Conservation (phyloP, 225 moss, liverwort and hornwort genomes). For the Sphagnum tenellum region DNA sequence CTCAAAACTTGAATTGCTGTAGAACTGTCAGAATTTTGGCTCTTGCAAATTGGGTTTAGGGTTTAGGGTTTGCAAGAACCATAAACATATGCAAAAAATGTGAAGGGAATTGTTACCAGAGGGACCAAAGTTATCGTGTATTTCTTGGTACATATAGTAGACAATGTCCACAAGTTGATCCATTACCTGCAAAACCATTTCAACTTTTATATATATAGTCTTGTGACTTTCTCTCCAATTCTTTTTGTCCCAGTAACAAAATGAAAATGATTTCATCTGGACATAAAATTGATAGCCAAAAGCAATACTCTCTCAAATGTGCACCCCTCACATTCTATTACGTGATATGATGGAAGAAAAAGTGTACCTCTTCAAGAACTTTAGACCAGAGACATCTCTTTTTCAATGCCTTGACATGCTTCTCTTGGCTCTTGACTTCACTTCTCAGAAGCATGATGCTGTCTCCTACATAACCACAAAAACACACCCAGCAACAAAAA, state of each 20-base stretch:
- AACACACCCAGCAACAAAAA: neutral
- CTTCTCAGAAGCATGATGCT: slow-evolving; percentile 47
- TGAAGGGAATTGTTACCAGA: slow-evolving; percentile 23
- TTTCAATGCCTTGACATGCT: slow-evolving; percentile 69
- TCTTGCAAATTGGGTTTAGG: no score
- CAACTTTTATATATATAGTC: no score
- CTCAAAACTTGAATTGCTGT: no score
- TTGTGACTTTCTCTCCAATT: no score
- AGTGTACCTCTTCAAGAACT: slow-evolving; percentile 62
- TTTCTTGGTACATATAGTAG: slow-evolving; percentile 62
- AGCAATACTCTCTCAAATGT: no score
- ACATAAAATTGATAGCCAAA: no score
- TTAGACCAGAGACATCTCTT: slow-evolving; percentile 74
- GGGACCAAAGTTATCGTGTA: slow-evolving; percentile 43
- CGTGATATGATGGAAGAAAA: no score
- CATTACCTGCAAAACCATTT: slow-evolving; percentile 41
- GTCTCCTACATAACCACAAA: slow-evolving; percentile 26
- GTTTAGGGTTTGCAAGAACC: no score
- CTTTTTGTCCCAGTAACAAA: no score
- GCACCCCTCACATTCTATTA: no score
- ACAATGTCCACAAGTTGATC: slow-evolving; percentile 65
- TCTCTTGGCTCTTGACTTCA: slow-evolving; percentile 70
- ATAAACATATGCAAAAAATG: neutral
- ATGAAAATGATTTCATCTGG: no score
- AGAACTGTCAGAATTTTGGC: no score